phyloP scores from a whole-genome alignment of 2,329 filamentous ascomycete genomes.

The Ustulina deusta region DNA sequence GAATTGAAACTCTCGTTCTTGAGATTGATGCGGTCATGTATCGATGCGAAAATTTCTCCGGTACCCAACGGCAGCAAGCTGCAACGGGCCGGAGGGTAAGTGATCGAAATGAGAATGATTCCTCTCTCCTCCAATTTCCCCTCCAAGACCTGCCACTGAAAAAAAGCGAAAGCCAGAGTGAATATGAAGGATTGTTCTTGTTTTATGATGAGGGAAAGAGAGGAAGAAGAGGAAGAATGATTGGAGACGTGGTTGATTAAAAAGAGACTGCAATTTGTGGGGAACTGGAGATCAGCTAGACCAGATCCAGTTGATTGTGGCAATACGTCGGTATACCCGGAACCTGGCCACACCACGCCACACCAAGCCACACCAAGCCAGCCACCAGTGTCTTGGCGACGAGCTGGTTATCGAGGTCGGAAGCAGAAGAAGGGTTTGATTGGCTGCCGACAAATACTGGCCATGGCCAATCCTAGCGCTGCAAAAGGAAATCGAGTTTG shows the following conservation, averaged over 20 bases:
- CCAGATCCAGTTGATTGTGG: background rate
- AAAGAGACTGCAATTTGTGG: conserved; percentile 17
- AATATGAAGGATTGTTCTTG: conserved; percentile 68
- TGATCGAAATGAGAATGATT: conserved; percentile 59
- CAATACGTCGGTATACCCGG: background rate
- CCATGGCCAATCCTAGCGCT: conserved; percentile 26
- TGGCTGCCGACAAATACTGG: background rate
- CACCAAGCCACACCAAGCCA: too few relatives aligned
- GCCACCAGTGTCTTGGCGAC: too few relatives aligned
- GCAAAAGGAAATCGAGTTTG: conserved; percentile 27
- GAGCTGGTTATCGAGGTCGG: conserved; percentile 16
- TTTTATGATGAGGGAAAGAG: conserved; percentile 57
- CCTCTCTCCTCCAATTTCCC: conserved; percentile 76
- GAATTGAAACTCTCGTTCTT: too few relatives aligned
- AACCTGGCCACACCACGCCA: too few relatives aligned
- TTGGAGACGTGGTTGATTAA: background rate
- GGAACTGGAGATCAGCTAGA: background rate
- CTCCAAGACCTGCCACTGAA: conserved; percentile 71
- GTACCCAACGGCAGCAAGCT: conserved; percentile 50
- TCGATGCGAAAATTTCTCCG: conserved; percentile 55
- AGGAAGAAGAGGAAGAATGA: conserved; percentile 37
- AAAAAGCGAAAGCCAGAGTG: conserved; percentile 70
- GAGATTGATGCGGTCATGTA: conserved; percentile 44
- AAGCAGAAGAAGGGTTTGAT: background rate
- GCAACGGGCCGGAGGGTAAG: conserved; percentile 68